A percentile compares a stretch with the other conserved stretches of the same genome.
phyloP scores from a whole-genome alignment of 768 basidiomycete species.

The Rubroboletus pulcherrimus region DNA sequence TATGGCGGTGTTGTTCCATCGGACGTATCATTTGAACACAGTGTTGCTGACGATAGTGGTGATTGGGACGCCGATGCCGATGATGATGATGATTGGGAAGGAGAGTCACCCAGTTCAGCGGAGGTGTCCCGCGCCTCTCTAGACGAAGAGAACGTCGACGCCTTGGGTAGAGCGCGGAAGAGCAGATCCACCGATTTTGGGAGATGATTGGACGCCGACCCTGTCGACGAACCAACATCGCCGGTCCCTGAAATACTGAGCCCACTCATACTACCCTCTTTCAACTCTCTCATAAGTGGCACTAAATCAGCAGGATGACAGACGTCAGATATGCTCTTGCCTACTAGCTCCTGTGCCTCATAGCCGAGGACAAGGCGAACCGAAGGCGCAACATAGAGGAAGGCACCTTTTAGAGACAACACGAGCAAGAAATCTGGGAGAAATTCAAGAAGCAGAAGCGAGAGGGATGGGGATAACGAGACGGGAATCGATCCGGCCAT shows the following conservation, averaged over 20 bases:
- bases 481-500: constrained; percentile 38
- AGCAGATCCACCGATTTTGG: constrained; percentile 76
- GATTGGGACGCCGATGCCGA: background rate
- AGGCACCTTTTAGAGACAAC: constrained; percentile 85
- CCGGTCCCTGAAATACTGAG: constrained; percentile 14
- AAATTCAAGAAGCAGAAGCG: constrained; percentile 52
- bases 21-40: background rate
- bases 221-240: constrained; percentile 15
- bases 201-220: constrained; percentile 1
- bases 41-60: background rate
- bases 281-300: constrained; percentile 87
- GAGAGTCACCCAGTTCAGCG: background rate
- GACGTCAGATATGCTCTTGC: constrained; percentile 71
- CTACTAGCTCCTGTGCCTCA: constrained; percentile 78
- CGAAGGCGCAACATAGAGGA: constrained; percentile 88
- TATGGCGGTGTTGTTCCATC: constrained; percentile 37
- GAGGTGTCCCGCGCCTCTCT: background rate
- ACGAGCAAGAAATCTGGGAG: constrained; percentile 85
- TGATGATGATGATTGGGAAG: constrained; percentile 5
- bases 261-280: constrained; percentile 45
- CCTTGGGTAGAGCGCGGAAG: constrained; percentile 75
- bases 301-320: constrained; percentile 90
- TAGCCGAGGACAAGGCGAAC: constrained; percentile 80
- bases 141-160: constrained; percentile 2
- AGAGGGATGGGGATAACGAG: constrained; percentile 37